A percentile compares a stretch with the other conserved stretches of the same genome.
phyloP scores from a whole-genome alignment of 768 basidiomycete genomes.

The Rhodotorula babjevae region DNA sequence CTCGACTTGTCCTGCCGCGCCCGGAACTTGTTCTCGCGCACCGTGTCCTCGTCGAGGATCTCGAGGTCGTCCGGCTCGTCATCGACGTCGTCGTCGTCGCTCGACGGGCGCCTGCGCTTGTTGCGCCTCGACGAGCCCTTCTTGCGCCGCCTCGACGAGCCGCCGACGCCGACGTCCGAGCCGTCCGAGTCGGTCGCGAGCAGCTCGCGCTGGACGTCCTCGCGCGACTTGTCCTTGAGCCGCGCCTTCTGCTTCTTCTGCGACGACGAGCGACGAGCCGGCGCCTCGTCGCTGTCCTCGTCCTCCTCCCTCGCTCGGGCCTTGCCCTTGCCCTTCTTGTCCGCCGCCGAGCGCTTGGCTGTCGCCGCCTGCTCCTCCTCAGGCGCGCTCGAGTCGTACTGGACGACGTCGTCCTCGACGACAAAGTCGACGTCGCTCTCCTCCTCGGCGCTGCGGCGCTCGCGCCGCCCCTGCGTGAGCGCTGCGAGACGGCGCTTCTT shows the following conservation, averaged over 20 bases:
- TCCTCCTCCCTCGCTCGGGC: not conserved
- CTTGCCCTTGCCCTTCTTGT: not conserved
- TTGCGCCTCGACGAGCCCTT: not conserved
- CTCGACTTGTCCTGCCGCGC: not conserved
- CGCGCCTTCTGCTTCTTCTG: not conserved
- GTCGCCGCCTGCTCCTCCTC: not conserved
- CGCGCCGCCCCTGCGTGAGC: slow-evolving; percentile 4
- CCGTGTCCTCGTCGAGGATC: slow-evolving; percentile 26
- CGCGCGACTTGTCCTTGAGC: slow-evolving; percentile 1
- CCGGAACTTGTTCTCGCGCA: slow-evolving; percentile 7
- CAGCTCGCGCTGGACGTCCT: not conserved
- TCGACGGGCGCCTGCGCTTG: not conserved
- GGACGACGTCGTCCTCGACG: slow-evolving; percentile 16
- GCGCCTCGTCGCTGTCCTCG: not conserved
- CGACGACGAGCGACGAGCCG: too few relatives aligned
- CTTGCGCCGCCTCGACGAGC: not conserved
- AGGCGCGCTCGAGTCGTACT: not conserved
- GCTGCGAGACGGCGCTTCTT: not conserved
- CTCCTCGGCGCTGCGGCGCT: slow-evolving; percentile 16
- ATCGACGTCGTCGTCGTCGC: not conserved
- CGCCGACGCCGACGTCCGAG: not conserved
- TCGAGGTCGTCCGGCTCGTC: slow-evolving; percentile 29
- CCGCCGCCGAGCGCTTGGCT: not conserved
- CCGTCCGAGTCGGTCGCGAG: slow-evolving; percentile 3
- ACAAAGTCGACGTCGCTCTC: slow-evolving; percentile 1